A percentile compares a stretch with the other conserved stretches of the same genome.
phyloP scores from a whole-genome alignment of 164 flowering plant genomes.

The Vitis vinifera region DNA sequence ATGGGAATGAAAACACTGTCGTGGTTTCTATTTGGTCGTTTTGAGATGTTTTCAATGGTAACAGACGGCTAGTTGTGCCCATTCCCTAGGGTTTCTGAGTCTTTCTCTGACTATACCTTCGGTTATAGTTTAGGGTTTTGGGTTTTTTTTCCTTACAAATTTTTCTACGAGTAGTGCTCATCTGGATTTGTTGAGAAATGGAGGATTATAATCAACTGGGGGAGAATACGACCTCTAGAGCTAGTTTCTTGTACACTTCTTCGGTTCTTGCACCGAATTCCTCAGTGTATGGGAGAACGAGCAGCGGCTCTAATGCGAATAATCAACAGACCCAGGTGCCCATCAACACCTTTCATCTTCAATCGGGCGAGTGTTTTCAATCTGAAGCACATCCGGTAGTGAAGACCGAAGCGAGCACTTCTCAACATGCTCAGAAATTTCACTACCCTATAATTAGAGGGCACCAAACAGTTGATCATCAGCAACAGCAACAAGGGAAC shows the following conservation, averaged over 20 bases:
- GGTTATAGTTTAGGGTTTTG: slow-evolving; percentile 25
- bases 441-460: slow-evolving; percentile 33
- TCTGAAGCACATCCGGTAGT: slow-evolving; percentile 34
- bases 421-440: slow-evolving; percentile 32
- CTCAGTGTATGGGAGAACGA: slow-evolving; percentile 35
- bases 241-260: slow-evolving; percentile 46
- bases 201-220: slow-evolving; percentile 49
- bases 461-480: slow-evolving; percentile 19
- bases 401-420: slow-evolving; percentile 47
- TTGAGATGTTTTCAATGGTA: too few relatives aligned
- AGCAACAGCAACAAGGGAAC: slow-evolving; percentile 20
- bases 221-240: slow-evolving; percentile 37
- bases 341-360: slow-evolving; percentile 36
- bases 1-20: background rate
- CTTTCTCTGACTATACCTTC: background rate
- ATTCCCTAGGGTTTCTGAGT: slow-evolving; percentile 23
- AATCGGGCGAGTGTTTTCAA: slow-evolving; percentile 32
- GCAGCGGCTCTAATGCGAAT: slow-evolving; percentile 22
- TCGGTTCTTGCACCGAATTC: slow-evolving; percentile 33
- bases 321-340: slow-evolving; percentile 23
- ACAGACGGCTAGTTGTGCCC: background rate
- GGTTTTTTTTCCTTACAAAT: background rate
- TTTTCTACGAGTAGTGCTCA: background rate
- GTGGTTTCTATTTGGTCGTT: background rate
- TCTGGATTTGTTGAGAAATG: slow-evolving; percentile 28